phyloP scores from a whole-genome alignment of 2,329 filamentous ascomycete genomes.

The Calonectria naviculata region DNA sequence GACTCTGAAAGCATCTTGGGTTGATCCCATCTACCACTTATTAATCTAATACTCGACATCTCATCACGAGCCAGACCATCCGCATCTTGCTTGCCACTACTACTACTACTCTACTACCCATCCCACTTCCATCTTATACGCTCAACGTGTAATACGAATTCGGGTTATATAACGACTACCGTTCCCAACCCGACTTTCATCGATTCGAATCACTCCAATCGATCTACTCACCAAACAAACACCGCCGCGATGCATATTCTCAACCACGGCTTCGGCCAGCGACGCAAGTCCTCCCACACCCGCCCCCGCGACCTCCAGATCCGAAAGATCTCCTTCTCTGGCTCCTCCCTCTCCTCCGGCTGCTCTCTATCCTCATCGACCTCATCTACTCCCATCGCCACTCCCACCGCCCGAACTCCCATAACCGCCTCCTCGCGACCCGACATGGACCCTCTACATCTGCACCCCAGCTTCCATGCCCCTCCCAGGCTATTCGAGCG shows the following conservation, averaged over 20 bases:
- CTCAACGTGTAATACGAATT: background rate
- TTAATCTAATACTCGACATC: conserved; percentile 4
- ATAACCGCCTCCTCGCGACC: conserved; percentile 37
- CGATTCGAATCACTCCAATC: conserved; percentile 7
- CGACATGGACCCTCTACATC: conserved; percentile 47
- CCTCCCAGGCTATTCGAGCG: conserved; percentile 51
- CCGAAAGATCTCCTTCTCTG: conserved; percentile 55
- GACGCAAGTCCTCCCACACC: conserved; percentile 47
- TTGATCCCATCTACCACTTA: conserved; percentile 10
- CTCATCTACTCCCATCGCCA: conserved; percentile 40
- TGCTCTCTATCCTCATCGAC: conserved; percentile 49
- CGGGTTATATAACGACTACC: background rate
- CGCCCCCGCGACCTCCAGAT: conserved; percentile 52
- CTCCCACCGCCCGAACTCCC: conserved; percentile 35
- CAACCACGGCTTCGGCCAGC: conserved; percentile 48
- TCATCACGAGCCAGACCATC: background rate
- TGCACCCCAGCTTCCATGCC: conserved; percentile 49
- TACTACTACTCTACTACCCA: background rate
- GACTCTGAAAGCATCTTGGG: background rate
- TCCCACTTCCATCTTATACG: background rate
- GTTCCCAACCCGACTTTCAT: background rate
- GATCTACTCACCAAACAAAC: conserved; percentile 12
- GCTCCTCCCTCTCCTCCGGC: conserved; percentile 50
- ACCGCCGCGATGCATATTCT: conserved; percentile 49
- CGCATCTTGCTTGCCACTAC: background rate